Evolutionary conservation across 768 basidiomycete species (phyloP), one percentile per base, ranked within the genome.

Genomic region (Boletus subparvulus): DNA sequence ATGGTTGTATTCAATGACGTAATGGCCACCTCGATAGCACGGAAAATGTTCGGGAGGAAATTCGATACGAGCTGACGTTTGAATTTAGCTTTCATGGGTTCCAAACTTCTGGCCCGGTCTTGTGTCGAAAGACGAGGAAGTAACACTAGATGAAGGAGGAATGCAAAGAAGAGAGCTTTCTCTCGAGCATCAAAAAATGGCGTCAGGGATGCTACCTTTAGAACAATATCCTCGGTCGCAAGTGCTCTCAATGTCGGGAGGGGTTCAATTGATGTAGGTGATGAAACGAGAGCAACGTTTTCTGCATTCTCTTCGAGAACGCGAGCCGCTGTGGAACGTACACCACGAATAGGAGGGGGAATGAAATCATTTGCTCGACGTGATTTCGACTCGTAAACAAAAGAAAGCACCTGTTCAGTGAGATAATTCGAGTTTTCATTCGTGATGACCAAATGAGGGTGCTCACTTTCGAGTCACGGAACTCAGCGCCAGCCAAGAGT

Each of bases 401-500:
- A 87, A 0, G 87, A 76, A 13, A 82, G 66, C 39, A 87, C 80
- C 87, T 88, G 61, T 47, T 8, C 16, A 32, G 30, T 0, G 12
- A 47, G n/a, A 32, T 8, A 28, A 21, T 16, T 55, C 51, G 11
- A 46, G 26, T 11, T 45, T 35, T 11, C 16, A 30, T 21, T 21
- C 21, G 30, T 14, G 3, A 14, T 7, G 21, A 21, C 21, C 21
- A 36, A 8, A 17, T 47, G 24, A 36, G 4, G 21, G 47, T 30
- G 14, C 69, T 19, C 16, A 83, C 88, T 76, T 88, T 88, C 0
- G 81, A 81, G 61, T 88, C 85, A 41, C 78, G 78, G 60, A 84
- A 87, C 59, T 82, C 81, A 1, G 80, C 75, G 0, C 81, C 83
- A 35, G 76, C 75, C 19, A 90, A 69, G 9, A 81, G 66, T 0